These are phyloP conservation scores for Seminavis robusta DNA, from an alignment of 108 stramenopile genomes.

Conservation along the genomic window DNA sequence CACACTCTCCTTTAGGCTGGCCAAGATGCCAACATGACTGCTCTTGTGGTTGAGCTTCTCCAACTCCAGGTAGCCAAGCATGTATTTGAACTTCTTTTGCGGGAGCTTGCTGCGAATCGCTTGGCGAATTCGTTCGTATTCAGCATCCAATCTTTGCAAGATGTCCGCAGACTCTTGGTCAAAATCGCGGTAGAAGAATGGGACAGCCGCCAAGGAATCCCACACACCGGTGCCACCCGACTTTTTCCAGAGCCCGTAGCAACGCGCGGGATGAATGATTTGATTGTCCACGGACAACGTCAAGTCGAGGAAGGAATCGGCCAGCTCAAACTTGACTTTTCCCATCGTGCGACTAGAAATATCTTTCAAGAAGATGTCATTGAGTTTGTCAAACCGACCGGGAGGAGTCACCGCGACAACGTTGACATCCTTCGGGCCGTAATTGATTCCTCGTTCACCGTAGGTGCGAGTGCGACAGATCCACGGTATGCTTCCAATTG, in stretches of 20 bases:
- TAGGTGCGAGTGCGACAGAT: slow-evolving; percentile 40
- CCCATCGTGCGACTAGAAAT: slow-evolving; percentile 20
- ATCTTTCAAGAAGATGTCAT: slow-evolving; percentile 36
- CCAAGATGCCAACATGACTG: slow-evolving; percentile 27
- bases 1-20: slow-evolving; percentile 33
- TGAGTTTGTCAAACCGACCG: slow-evolving; percentile 30
- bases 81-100: slow-evolving; percentile 38
- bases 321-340: slow-evolving; percentile 34
- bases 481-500: slow-evolving; percentile 49
- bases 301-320: slow-evolving; percentile 38
- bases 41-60: slow-evolving; percentile 37
- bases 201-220: slow-evolving; percentile 25
- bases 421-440: slow-evolving; percentile 33
- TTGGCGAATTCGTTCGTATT: slow-evolving; percentile 31
- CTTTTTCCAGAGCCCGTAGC: slow-evolving; percentile 47
- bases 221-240: slow-evolving; percentile 33
- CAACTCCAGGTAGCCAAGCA: slow-evolving; percentile 43
- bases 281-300: slow-evolving; percentile 50
- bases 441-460: slow-evolving; percentile 29
- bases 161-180: slow-evolving; percentile 39
- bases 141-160: slow-evolving; percentile 30
- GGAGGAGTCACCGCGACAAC: slow-evolving; percentile 36
- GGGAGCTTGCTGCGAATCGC: slow-evolving; percentile 34
- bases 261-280: slow-evolving; percentile 46
- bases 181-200: slow-evolving; percentile 50